These are phyloP conservation scores for Phytophthora cactorum DNA, from an alignment of 352 stramenopile genomes.

Conservation along the genomic window DNA sequence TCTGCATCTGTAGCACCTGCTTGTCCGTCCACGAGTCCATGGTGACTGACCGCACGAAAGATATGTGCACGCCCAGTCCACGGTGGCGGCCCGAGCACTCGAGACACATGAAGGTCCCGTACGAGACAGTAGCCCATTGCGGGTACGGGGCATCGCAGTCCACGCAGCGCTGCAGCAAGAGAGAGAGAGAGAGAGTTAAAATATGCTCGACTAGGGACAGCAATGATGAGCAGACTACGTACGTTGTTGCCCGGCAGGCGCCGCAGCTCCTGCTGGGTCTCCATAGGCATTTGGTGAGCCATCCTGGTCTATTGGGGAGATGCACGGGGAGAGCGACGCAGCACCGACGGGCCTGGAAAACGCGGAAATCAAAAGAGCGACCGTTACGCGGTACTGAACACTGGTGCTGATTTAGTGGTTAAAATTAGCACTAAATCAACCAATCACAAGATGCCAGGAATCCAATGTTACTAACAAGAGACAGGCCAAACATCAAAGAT, in stretches of 20 bases:
- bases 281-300: constrained; percentile 86
- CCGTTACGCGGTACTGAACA: constrained; percentile 20
- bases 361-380: constrained; percentile 22
- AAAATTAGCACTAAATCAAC: constrained; percentile 23
- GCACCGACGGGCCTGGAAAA: constrained; percentile 16
- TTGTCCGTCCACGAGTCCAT: constrained; percentile 92
- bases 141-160: constrained; percentile 95
- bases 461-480: constrained; percentile 11
- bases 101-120: constrained; percentile 96
- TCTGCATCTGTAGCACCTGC: constrained; percentile 87
- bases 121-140: constrained; percentile 94
- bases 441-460: constrained; percentile 48
- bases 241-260: constrained; percentile 87
- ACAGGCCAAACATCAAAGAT: constrained; percentile 15
- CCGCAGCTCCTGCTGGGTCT: constrained; percentile 86
- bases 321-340: background rate
- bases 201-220: background rate
- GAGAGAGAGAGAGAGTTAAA: constrained; percentile 3
- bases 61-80: constrained; percentile 92
- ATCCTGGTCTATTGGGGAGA: constrained; percentile 30
- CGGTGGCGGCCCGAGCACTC: constrained; percentile 94
- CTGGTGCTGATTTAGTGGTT: constrained; percentile 12
- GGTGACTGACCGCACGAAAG: constrained; percentile 90
- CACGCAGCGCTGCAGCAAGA: constrained; percentile 80
- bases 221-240: constrained; percentile 17